These are phyloP conservation scores for Lactuca saligna DNA, from an alignment of 129 eudicot genomes.

Conservation along the genomic window DNA sequence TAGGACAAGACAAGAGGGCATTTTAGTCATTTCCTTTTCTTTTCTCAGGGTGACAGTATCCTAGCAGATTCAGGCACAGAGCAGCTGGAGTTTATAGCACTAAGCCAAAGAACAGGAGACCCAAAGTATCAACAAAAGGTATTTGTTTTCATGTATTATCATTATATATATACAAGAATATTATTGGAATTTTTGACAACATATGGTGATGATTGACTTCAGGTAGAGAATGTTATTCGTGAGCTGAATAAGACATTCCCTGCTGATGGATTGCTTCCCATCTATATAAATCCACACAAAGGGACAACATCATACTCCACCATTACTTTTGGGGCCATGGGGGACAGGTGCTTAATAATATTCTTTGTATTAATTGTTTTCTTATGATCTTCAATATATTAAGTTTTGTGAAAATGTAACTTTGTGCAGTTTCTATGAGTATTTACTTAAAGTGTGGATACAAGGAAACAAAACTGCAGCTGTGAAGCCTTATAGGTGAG, in stretches of 20 bases:
- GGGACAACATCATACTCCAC: conserved; percentile 79
- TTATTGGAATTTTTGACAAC: not conserved
- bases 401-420: not conserved
- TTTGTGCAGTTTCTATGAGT: conserved; percentile 90
- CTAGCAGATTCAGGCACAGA: conserved; percentile 99
- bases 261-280: conserved; percentile 87
- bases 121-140: conserved; percentile 96
- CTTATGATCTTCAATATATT: conserved; percentile 1
- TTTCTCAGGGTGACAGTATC: conserved; percentile 84
- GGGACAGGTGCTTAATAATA: conserved; percentile 69
- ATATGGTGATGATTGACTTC: conserved; percentile 23
- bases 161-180: not conserved
- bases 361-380: not conserved
- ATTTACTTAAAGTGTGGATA: conserved; percentile 97
- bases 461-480: conserved; percentile 88
- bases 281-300: conserved; percentile 77
- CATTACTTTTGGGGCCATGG: conserved; percentile 99
- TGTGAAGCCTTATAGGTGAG: conserved; percentile 93
- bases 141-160: conserved; percentile 1
- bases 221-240: conserved; percentile 85
- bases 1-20: not conserved
- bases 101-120: conserved; percentile 94
- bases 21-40: not conserved
- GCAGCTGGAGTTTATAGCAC: conserved; percentile 95
- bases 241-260: conserved; percentile 93